These are phyloP conservation scores for Hygrocybe punicea DNA, from an alignment of 768 basidiomycete species.

Conservation along the genomic window DNA sequence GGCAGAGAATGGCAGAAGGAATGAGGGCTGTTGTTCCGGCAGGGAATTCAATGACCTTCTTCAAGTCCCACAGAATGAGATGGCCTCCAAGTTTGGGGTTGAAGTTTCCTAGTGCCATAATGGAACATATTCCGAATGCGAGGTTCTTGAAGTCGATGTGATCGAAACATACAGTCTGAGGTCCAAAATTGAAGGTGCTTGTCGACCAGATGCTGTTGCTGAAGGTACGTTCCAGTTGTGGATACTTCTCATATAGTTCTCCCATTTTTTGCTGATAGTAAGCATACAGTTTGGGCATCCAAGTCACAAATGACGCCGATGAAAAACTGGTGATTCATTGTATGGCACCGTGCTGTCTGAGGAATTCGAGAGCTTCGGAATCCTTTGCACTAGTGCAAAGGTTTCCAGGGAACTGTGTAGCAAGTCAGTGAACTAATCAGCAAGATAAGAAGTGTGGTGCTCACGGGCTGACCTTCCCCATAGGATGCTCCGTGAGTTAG, in stretches of 20 bases:
- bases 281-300: constrained; percentile 20
- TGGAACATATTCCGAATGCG: constrained; percentile 24
- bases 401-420: constrained; percentile 7
- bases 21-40: constrained; percentile 22
- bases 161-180: constrained; percentile 1
- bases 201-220: constrained; percentile 26
- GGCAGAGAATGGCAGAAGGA: constrained; percentile 20
- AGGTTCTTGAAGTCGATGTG: constrained; percentile 29
- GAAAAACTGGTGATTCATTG: constrained; percentile 20
- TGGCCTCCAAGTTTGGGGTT: constrained; percentile 23
- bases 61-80: constrained; percentile 22
- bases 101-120: constrained; percentile 26
- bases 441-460: too few relatives aligned
- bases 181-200: constrained; percentile 30
- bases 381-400: neutral
- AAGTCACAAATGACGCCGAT: constrained; percentile 16
- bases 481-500: constrained; percentile 22
- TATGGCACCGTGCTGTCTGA: constrained; percentile 3
- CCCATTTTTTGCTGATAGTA: constrained; percentile 12
- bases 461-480: constrained; percentile 26
- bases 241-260: constrained; percentile 7
- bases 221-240: constrained; percentile 20
- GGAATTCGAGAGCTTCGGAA: neutral
- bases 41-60: constrained; percentile 23
- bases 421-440: too few relatives aligned